These are phyloP conservation scores for Myxozyma neotropica DNA, from an alignment of 805 yeast species.

Conservation along the genomic window DNA sequence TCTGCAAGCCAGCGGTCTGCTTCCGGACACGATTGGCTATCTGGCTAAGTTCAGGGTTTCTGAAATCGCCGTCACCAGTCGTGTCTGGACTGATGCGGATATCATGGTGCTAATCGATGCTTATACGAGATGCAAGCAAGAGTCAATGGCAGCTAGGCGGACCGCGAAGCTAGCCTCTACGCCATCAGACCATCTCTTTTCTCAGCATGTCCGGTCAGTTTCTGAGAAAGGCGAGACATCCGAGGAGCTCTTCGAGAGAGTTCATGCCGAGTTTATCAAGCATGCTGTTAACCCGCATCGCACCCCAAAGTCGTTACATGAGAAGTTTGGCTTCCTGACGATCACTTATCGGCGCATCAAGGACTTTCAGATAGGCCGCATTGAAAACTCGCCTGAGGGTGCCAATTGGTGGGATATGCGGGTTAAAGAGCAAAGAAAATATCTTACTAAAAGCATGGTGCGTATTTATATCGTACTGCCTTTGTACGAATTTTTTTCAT, in stretches of 20 bases:
- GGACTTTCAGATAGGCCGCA: slow-evolving; percentile 19
- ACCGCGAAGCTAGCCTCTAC: not conserved
- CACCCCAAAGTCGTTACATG: slow-evolving; percentile 25
- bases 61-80: slow-evolving; percentile 7
- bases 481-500: not conserved
- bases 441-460: slow-evolving; percentile 22
- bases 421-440: slow-evolving; percentile 22
- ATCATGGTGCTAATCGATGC: slow-evolving; percentile 19
- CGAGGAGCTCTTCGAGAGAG: slow-evolving; percentile 22
- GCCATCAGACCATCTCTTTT: not conserved
- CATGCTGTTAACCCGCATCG: slow-evolving; percentile 21
- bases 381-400: slow-evolving; percentile 16
- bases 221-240: slow-evolving; percentile 14
- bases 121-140: slow-evolving; percentile 22
- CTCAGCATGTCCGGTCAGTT: not conserved
- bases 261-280: slow-evolving; percentile 17
- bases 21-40: slow-evolving; percentile 7
- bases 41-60: slow-evolving; percentile 8
- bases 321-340: slow-evolving; percentile 27
- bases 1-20: slow-evolving; percentile 8
- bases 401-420: slow-evolving; percentile 24
- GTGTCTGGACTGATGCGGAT: slow-evolving; percentile 26
- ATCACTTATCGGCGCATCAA: slow-evolving; percentile 25
- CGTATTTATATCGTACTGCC: too few relatives aligned
- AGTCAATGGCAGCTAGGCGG: slow-evolving; percentile 9